These are phyloP conservation scores for Blumeria graminis DNA, from an alignment of 2,329 filamentous ascomycete species.

Conservation along the genomic window DNA sequence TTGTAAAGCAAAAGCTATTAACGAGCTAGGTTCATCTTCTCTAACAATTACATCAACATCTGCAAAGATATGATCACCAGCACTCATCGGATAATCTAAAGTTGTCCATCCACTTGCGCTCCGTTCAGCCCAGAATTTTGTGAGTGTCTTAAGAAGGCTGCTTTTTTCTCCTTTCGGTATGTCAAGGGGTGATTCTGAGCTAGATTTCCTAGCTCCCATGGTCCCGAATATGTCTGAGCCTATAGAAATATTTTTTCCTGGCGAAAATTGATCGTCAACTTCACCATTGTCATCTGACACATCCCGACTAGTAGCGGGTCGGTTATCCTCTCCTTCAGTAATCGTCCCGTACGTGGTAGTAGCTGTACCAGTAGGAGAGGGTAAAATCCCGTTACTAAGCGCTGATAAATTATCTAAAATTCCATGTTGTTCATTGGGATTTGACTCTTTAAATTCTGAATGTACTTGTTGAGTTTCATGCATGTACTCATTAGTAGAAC, in stretches of 20 bases:
- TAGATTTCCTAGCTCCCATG: constrained; percentile 32
- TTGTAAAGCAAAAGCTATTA: constrained; percentile 79
- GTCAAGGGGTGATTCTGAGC: constrained; percentile 38
- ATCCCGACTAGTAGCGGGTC: constrained; percentile 27
- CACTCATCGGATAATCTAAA: constrained; percentile 73
- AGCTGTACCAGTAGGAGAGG: constrained; percentile 12
- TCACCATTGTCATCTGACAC: constrained; percentile 45
- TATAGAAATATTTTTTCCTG: constrained; percentile 31
- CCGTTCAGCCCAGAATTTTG: constrained; percentile 94
- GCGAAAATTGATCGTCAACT: constrained; percentile 33
- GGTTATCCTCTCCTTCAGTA: constrained; percentile 19
- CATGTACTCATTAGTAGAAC: constrained; percentile 37
- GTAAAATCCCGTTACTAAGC: constrained; percentile 5
- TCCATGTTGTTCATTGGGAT: constrained; percentile 7
- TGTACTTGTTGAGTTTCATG: constrained; percentile 17
- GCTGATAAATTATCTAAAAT: constrained; percentile 11
- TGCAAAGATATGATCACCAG: constrained; percentile 83
- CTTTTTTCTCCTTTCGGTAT: constrained; percentile 82
- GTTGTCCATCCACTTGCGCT: constrained; percentile 86
- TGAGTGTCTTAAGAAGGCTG: constrained; percentile 83
- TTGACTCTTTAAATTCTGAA: constrained; percentile 8
- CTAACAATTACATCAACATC: constrained; percentile 93
- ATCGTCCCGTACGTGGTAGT: constrained; percentile 12
- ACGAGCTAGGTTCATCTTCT: constrained; percentile 88
- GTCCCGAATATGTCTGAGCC: constrained; percentile 43